A percentile compares a stretch with the other conserved stretches of the same genome.
Conservation (phyloP, 2,329 filamentous ascomycete species). For the Pseudogymnoascus sp. region DNA sequence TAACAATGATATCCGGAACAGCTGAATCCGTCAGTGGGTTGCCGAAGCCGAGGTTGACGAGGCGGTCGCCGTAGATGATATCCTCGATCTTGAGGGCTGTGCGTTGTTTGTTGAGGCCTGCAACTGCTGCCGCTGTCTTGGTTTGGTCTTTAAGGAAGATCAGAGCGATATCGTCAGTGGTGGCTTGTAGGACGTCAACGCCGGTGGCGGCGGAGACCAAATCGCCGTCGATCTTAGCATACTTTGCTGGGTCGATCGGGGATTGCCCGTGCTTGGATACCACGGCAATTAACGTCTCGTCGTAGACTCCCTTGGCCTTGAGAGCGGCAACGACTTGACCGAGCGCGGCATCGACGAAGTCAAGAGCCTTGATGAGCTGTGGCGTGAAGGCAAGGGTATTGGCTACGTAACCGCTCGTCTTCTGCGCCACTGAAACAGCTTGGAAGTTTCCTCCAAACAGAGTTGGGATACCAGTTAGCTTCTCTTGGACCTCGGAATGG, state of each 20-base stretch:
- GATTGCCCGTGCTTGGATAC: conserved; percentile 27
- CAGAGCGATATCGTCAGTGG: conserved; percentile 25
- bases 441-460: conserved; percentile 29
- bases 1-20: conserved; percentile 27
- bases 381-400: conserved; percentile 19
- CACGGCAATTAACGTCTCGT: conserved; percentile 25
- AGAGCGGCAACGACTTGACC: conserved; percentile 21
- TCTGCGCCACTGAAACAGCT: conserved; percentile 25
- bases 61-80: conserved; percentile 21
- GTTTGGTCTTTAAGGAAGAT: conserved; percentile 23
- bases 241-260: conserved; percentile 23
- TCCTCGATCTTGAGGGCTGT: conserved; percentile 18
- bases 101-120: conserved; percentile 19
- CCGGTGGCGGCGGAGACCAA: conserved; percentile 18
- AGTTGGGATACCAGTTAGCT: conserved; percentile 15
- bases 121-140: conserved; percentile 19
- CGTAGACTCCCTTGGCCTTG: conserved; percentile 22
- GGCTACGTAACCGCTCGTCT: conserved; percentile 24
- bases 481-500: conserved; percentile 17
- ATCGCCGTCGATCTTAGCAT: conserved; percentile 18
- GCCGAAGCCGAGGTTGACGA: conserved; percentile 22
- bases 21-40: conserved; percentile 23
- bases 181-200: conserved; percentile 15
- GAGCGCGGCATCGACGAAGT: conserved; percentile 26
- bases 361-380: conserved; percentile 21